These are phyloP conservation scores for Coniochaeta sp. DNA, from an alignment of 2,329 filamentous ascomycete species.

Conservation along the genomic window DNA sequence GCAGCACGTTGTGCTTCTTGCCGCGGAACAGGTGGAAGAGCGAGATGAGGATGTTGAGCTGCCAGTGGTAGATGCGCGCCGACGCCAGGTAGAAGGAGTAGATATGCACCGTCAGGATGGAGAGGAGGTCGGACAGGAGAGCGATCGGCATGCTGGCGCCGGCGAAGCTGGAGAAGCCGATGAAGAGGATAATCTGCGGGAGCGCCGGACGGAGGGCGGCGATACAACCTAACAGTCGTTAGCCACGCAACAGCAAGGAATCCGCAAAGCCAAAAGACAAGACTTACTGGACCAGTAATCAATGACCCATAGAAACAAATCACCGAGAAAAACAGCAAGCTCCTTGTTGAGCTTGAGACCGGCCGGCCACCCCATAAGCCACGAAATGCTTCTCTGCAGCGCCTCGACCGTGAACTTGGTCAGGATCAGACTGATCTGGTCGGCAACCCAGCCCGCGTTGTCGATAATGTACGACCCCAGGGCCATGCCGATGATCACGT, in stretches of 20 bases:
- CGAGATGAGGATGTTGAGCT: slow-evolving; percentile 90
- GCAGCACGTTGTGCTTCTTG: slow-evolving; percentile 94
- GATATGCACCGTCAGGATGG: slow-evolving; percentile 87
- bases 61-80: slow-evolving; percentile 97
- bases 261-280: neutral
- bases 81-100: slow-evolving; percentile 98
- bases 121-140: slow-evolving; percentile 88
- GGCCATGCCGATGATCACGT: slow-evolving; percentile 96
- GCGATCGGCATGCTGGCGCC: slow-evolving; percentile 96
- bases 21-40: slow-evolving; percentile 98
- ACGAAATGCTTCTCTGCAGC: slow-evolving; percentile 79
- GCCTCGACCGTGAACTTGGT: slow-evolving; percentile 81
- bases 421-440: slow-evolving; percentile 68
- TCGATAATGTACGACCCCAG: slow-evolving; percentile 96
- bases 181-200: slow-evolving; percentile 83
- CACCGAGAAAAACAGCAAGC: slow-evolving; percentile 85
- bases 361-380: slow-evolving; percentile 94
- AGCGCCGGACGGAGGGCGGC: slow-evolving; percentile 69
- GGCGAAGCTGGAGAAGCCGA: slow-evolving; percentile 90
- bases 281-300: slow-evolving; percentile 86
- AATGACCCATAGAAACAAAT: slow-evolving; percentile 96
- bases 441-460: slow-evolving; percentile 78
- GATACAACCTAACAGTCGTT: slow-evolving; percentile 56
- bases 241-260: slow-evolving; percentile 6
- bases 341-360: slow-evolving; percentile 94